Conservation (phyloP, 2,329 filamentous ascomycete species). For the Aspergillus fischeri region DNA sequence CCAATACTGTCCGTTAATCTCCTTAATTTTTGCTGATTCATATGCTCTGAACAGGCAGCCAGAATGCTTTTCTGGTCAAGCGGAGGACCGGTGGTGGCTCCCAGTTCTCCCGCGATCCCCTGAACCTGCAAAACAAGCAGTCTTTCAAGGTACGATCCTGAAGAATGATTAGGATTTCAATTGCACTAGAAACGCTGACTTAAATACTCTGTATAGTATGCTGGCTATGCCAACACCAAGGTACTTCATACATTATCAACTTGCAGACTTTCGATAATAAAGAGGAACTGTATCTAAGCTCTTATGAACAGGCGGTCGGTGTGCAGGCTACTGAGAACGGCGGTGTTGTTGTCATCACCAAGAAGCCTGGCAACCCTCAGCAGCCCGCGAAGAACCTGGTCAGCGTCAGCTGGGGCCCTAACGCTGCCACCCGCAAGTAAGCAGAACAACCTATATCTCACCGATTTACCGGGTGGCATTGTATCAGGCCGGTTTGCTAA, state of each 20-base stretch:
- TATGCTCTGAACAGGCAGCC: constrained; percentile 58
- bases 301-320: constrained; percentile 67
- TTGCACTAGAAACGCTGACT: constrained; percentile 15
- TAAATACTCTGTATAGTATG: constrained; percentile 56
- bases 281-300: constrained; percentile 4
- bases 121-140: constrained; percentile 91
- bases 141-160: constrained; percentile 68
- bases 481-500: constrained; percentile 13
- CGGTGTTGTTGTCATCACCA: constrained; percentile 75
- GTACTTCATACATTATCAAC: constrained; percentile 47
- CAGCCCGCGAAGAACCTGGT: constrained; percentile 66
- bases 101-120: constrained; percentile 88
- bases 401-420: constrained; percentile 65
- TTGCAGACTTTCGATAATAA: not conserved
- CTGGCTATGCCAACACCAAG: constrained; percentile 91
- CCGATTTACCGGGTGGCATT: not conserved
- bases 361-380: constrained; percentile 70
- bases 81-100: constrained; percentile 72
- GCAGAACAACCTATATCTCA: constrained; percentile 25
- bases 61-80: constrained; percentile 92
- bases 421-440: constrained; percentile 76
- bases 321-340: constrained; percentile 72
- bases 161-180: not conserved
- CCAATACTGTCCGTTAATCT: not conserved
- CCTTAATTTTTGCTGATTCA: constrained; percentile 11